Evolutionary conservation across 306 rosid genomes (phyloP).

Genomic region (Carpinus viminea): DNA sequence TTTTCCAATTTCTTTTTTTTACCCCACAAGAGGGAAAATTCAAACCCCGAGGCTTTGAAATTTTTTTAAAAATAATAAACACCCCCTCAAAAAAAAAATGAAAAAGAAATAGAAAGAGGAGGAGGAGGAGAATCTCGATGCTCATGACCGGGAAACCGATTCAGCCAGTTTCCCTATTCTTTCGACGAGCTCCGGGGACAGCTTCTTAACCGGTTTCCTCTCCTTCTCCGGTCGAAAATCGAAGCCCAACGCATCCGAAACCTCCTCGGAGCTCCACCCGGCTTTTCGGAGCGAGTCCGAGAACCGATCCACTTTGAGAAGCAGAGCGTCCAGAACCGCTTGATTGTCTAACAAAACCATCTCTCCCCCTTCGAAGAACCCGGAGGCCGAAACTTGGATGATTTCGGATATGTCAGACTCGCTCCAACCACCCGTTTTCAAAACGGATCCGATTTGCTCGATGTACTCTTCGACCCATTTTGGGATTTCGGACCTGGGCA

Average conservation of each 20-base stretch:
- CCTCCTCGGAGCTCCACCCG: slow-evolving; percentile 99
- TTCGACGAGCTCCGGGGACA: slow-evolving; percentile 73
- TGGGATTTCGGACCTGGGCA: slow-evolving; percentile 52
- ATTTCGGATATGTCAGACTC: slow-evolving; percentile 81
- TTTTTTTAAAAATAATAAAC: slow-evolving; percentile 8
- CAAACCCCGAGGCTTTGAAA: slow-evolving; percentile 34
- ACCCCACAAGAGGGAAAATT: slow-evolving; percentile 28
- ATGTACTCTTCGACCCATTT: slow-evolving; percentile 88
- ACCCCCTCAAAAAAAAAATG: background rate
- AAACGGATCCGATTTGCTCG: slow-evolving; percentile 68
- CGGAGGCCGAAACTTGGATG: slow-evolving; percentile 73
- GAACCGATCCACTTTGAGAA: slow-evolving; percentile 68
- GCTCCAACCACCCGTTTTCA: slow-evolving; percentile 84
- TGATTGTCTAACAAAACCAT: slow-evolving; percentile 83
- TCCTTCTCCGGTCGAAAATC: slow-evolving; percentile 92
- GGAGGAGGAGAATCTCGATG: slow-evolving; percentile 21
- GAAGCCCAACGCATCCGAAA: slow-evolving; percentile 82
- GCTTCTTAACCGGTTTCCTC: slow-evolving; percentile 72
- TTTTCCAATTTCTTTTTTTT: slow-evolving; percentile 20
- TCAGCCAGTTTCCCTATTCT: slow-evolving; percentile 84
- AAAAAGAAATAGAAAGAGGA: background rate
- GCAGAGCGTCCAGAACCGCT: slow-evolving; percentile 78
- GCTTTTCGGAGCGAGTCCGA: slow-evolving; percentile 87
- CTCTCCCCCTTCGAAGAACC: slow-evolving; percentile 78
- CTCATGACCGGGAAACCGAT: slow-evolving; percentile 72